Evolutionary conservation across 2,329 filamentous ascomycete species (phyloP).

Genomic region (Colletotrichum nymphaeae): DNA sequence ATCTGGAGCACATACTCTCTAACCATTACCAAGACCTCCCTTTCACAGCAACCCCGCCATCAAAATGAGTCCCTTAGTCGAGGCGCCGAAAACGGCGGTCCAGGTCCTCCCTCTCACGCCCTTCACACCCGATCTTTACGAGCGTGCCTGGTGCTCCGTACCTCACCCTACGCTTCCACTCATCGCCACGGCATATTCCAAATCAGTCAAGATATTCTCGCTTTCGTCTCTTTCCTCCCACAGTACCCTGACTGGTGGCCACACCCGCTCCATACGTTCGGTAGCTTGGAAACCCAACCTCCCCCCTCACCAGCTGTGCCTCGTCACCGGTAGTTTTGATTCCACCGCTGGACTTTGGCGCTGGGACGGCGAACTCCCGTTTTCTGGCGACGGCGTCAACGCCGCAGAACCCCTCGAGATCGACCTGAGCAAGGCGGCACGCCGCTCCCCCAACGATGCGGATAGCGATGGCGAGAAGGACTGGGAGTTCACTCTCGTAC

Average conservation of each 20-base stretch:
- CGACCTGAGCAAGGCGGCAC: constrained; percentile 47
- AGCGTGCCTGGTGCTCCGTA: constrained; percentile 86
- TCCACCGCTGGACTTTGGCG: constrained; percentile 89
- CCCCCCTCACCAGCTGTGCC: constrained; percentile 72
- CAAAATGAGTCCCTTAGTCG: constrained; percentile 17
- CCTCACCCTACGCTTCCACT: constrained; percentile 90
- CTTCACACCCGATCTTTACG: constrained; percentile 68
- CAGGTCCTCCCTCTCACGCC: constrained; percentile 58
- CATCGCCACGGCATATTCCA: constrained; percentile 88
- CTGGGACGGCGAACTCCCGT: constrained; percentile 61
- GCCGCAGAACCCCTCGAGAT: constrained; percentile 50
- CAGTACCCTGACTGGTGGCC: constrained; percentile 84
- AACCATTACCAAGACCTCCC: background rate
- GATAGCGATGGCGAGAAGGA: constrained; percentile 77
- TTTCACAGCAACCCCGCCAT: background rate
- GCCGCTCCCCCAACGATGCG: background rate
- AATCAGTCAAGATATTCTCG: constrained; percentile 90
- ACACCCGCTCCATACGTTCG: constrained; percentile 88
- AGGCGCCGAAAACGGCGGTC: constrained; percentile 27
- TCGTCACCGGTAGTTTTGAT: constrained; percentile 95
- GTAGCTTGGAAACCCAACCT: constrained; percentile 84
- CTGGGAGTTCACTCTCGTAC: constrained; percentile 91
- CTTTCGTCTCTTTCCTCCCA: constrained; percentile 83
- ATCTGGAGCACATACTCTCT: background rate
- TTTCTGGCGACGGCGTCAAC: constrained; percentile 30